Conservation (phyloP, 225 moss, liverwort and hornwort species). For the Pleurozium schreberi region DNA sequence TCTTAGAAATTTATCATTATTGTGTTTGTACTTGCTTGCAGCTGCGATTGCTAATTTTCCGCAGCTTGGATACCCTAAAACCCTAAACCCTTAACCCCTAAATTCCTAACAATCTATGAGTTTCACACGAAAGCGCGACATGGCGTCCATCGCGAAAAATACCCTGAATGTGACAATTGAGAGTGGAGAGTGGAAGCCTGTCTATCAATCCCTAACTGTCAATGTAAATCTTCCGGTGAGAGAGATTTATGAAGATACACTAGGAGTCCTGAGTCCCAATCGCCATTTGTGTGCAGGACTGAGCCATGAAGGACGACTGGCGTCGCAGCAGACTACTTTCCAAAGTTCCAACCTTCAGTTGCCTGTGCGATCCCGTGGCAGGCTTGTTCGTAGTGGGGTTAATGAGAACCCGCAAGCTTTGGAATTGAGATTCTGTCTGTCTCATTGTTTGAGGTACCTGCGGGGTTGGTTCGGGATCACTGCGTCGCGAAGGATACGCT, state of each 20-base stretch:
- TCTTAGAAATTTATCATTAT: background rate
- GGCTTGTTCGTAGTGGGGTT: background rate
- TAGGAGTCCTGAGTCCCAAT: background rate
- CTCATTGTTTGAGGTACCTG: background rate
- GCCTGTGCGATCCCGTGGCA: background rate
- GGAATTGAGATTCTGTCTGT: background rate
- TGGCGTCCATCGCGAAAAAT: background rate
- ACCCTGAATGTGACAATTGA: background rate
- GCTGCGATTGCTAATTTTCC: background rate
- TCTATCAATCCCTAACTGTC: background rate
- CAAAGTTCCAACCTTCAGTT: background rate
- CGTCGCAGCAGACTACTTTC: background rate
- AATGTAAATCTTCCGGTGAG: background rate
- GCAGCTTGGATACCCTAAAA: background rate
- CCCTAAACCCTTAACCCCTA: background rate
- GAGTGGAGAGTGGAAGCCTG: background rate
- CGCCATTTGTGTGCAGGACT: too few species aligned
- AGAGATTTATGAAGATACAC: background rate
- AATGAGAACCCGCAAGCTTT: background rate
- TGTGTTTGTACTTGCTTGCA: background rate
- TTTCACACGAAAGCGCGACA: background rate
- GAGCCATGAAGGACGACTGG: background rate
- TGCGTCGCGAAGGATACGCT: background rate
- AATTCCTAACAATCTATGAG: background rate
- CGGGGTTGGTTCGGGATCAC: background rate